These are phyloP conservation scores for Dothideomycetes sp. DNA, from an alignment of 2,329 filamentous ascomycete genomes.

Conservation along the genomic window DNA sequence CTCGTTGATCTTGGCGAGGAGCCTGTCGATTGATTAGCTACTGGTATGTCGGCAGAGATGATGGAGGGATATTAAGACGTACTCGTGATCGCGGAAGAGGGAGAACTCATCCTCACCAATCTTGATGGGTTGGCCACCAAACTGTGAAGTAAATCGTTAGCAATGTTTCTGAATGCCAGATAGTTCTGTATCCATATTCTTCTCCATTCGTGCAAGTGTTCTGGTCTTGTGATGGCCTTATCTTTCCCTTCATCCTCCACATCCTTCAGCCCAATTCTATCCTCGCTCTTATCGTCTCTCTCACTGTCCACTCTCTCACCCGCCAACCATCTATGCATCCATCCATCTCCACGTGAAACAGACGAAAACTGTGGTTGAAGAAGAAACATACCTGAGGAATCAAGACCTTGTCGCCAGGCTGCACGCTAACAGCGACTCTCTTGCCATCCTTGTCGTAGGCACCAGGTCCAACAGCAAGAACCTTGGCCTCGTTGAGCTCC, in stretches of 20 bases:
- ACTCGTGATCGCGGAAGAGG: constrained; percentile 97
- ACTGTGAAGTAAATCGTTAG: constrained; percentile 46
- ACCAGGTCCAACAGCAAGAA: constrained; percentile 88
- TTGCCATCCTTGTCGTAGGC: constrained; percentile 80
- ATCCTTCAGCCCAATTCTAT: not conserved
- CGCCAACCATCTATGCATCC: not conserved
- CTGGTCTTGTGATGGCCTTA: constrained; percentile 3
- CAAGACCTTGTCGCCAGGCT: constrained; percentile 79
- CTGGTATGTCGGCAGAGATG: not conserved
- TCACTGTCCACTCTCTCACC: not conserved
- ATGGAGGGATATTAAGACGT: constrained; percentile 42
- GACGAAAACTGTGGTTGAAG: too few relatives aligned
- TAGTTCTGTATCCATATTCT: too few relatives aligned
- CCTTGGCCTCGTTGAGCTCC: constrained; percentile 96
- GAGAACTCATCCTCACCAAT: constrained; percentile 94
- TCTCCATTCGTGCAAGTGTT: too few relatives aligned
- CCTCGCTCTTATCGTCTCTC: not conserved
- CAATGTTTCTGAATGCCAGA: too few relatives aligned
- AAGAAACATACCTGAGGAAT: constrained; percentile 72
- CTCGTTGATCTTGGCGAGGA: constrained; percentile 98
- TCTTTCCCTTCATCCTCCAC: not conserved
- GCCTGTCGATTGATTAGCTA: constrained; percentile 41
- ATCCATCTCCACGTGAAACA: not conserved
- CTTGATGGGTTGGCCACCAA: constrained; percentile 89
- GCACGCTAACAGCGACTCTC: constrained; percentile 73